phyloP scores from a whole-genome alignment of 2,329 filamentous ascomycete species.

The Sporothrix mexicana region DNA sequence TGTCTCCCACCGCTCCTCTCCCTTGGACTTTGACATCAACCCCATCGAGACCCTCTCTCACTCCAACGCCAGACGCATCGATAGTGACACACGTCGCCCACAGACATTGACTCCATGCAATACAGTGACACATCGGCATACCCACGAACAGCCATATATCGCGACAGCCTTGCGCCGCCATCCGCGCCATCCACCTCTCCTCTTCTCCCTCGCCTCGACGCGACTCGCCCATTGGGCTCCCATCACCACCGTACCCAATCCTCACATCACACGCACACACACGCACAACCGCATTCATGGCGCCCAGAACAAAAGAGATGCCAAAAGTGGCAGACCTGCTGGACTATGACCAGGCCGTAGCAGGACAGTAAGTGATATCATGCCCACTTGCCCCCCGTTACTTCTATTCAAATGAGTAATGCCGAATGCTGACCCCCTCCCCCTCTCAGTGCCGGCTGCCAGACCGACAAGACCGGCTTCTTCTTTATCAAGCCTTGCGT shows the following conservation, averaged over 20 bases:
- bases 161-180: too few relatives aligned
- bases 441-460: conserved; percentile 77
- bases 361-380: conserved; percentile 80
- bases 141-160: background rate
- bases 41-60: too few relatives aligned
- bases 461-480: conserved; percentile 80
- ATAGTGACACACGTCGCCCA: background rate
- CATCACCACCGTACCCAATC: background rate
- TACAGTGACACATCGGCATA: too few relatives aligned
- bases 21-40: background rate
- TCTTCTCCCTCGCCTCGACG: background rate
- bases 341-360: conserved; percentile 76
- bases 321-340: conserved; percentile 67
- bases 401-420: background rate
- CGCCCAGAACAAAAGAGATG: conserved; percentile 47
- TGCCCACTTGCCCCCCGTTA: too few relatives aligned
- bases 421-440: conserved; percentile 10
- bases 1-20: conserved; percentile 19
- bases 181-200: background rate
- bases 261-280: background rate
- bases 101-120: background rate
- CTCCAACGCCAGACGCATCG: too few relatives aligned
- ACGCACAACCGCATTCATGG: conserved; percentile 36
- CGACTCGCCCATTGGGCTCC: conserved; percentile 17
- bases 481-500: conserved; percentile 96